phyloP scores from a whole-genome alignment of 1,139 yeast species.

The Wickerhamomyces sp. region DNA sequence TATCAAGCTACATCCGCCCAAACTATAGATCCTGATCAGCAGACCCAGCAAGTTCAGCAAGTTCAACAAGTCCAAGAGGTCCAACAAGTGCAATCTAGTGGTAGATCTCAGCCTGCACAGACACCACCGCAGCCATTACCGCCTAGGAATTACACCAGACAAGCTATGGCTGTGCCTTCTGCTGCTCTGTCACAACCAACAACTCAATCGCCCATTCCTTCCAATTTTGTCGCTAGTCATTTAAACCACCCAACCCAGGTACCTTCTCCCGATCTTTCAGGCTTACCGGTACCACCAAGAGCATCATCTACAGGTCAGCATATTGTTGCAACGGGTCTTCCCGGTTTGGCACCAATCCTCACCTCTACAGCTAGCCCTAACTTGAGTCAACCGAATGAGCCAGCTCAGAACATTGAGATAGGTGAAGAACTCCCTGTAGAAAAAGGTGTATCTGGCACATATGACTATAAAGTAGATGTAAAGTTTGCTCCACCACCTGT shows the following conservation, averaged over 20 bases:
- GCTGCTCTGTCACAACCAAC: not conserved
- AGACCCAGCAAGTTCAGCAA: not conserved
- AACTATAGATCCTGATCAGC: not conserved
- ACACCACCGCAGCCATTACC: conserved; percentile 1
- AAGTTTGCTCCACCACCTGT: conserved; percentile 32
- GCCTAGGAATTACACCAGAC: conserved; percentile 11
- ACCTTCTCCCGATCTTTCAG: conserved; percentile 16
- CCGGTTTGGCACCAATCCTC: not conserved
- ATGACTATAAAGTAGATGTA: conserved; percentile 25
- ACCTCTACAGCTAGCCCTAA: not conserved
- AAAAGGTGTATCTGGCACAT: conserved; percentile 22
- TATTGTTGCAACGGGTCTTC: not conserved
- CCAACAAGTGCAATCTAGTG: too few species aligned
- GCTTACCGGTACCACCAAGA: conserved; percentile 15
- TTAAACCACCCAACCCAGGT: not conserved
- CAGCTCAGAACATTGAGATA: not conserved
- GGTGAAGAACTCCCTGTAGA: conserved; percentile 11
- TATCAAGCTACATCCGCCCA: too few species aligned
- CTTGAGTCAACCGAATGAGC: not conserved
- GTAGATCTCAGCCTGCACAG: not conserved
- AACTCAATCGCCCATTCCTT: not conserved
- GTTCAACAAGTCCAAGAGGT: not conserved
- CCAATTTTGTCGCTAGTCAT: not conserved
- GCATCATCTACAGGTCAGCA: not conserved
- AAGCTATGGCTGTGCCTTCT: conserved; percentile 4